Conservation (phyloP, 202 grass and related monocot species). For the Setaria viridis region DNA sequence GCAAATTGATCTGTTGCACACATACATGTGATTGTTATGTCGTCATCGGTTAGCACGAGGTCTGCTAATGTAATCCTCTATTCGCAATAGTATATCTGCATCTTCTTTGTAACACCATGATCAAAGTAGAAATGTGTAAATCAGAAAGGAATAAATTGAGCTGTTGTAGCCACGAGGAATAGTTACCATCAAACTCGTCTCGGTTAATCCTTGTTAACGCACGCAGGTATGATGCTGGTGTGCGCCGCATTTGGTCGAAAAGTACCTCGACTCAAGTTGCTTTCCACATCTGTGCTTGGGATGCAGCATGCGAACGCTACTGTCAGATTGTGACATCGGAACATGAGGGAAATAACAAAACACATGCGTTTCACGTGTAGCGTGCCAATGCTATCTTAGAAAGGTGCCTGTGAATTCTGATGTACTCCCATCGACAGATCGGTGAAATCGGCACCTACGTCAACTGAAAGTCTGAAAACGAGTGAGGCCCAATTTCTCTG, state of each 20-base stretch:
- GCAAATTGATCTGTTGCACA: constrained; percentile 34
- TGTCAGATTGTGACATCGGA: not conserved
- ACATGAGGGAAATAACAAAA: not conserved
- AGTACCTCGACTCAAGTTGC: not conserved
- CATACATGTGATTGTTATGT: not conserved
- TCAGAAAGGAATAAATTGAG: constrained; percentile 4
- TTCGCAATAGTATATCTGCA: not conserved
- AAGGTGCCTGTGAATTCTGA: not conserved
- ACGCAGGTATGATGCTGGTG: not conserved
- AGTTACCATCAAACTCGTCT: not conserved
- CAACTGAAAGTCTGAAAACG: not conserved
- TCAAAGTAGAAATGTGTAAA: constrained; percentile 33
- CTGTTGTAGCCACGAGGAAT: not conserved
- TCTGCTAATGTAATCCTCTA: not conserved
- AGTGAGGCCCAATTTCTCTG: not conserved
- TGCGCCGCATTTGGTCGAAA: not conserved
- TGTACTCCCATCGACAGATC: not conserved
- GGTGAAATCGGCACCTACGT: not conserved
- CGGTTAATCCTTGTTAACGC: not conserved
- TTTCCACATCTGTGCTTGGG: not conserved
- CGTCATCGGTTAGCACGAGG: constrained; percentile 4
- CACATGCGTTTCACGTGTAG: not conserved
- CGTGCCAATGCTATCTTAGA: not conserved
- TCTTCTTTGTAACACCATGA: constrained; percentile 20
- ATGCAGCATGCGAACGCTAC: not conserved